These are phyloP conservation scores for Sphenostylis stenocarpa DNA, from an alignment of 306 rosid species.

Conservation along the genomic window DNA sequence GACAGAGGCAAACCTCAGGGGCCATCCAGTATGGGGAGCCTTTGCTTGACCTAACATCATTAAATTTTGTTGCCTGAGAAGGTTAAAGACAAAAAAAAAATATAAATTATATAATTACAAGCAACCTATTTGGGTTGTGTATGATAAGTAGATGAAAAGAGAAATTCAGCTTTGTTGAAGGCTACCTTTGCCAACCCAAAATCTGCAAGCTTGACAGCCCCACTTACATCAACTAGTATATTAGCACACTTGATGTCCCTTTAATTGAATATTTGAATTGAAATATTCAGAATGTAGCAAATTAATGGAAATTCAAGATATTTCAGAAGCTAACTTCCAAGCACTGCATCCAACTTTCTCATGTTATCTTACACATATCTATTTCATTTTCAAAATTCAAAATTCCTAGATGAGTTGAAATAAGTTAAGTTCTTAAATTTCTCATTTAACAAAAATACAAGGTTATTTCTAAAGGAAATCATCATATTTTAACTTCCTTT, in stretches of 20 bases:
- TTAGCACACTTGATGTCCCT: slow-evolving; percentile 69
- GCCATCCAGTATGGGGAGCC: slow-evolving; percentile 75
- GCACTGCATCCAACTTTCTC: not conserved
- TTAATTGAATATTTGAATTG: slow-evolving; percentile 17
- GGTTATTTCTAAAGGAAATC: not conserved
- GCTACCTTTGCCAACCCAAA: slow-evolving; percentile 68
- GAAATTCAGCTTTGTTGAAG: slow-evolving; percentile 16
- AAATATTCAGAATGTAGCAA: slow-evolving; percentile 25
- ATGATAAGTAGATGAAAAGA: not conserved
- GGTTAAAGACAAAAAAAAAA: slow-evolving; percentile 22
- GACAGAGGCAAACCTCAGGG: slow-evolving; percentile 55
- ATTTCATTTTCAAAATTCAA: not conserved
- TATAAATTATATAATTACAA: slow-evolving; percentile 21
- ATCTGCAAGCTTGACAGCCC: slow-evolving; percentile 64
- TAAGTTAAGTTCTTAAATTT: not conserved
- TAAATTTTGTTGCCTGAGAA: slow-evolving; percentile 57
- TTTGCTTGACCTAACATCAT: slow-evolving; percentile 61
- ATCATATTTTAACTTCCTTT: not conserved
- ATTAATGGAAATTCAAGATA: slow-evolving; percentile 15
- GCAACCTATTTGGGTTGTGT: not conserved
- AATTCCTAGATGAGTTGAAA: not conserved
- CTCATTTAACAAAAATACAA: not conserved
- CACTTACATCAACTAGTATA: slow-evolving; percentile 58
- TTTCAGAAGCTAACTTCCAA: slow-evolving; percentile 10
- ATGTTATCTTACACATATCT: not conserved